phyloP scores from a whole-genome alignment of 495 filamentous ascomycete genomes.

The Clohesyomyces aquaticus region DNA sequence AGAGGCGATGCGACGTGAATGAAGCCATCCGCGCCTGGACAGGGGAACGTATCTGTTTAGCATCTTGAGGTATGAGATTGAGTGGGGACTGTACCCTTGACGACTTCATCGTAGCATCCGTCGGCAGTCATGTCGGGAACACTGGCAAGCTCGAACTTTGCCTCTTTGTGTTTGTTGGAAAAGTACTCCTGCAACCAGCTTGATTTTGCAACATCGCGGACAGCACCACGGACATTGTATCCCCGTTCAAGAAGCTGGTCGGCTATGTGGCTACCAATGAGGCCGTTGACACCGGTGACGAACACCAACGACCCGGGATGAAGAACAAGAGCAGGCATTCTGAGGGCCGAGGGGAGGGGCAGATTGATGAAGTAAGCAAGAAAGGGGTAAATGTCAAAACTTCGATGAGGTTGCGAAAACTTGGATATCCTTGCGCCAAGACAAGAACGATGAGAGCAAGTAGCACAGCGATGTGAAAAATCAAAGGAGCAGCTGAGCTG shows the following conservation, averaged over 20 bases:
- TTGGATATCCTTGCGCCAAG: no score
- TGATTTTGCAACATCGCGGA: conserved; percentile 39
- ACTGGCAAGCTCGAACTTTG: conserved; percentile 25
- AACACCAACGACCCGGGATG: conserved; percentile 35
- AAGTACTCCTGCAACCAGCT: conserved; percentile 34
- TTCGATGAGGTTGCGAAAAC: conserved; percentile 8
- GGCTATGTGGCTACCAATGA: conserved; percentile 46
- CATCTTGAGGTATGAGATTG: no score
- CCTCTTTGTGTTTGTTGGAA: conserved; percentile 13
- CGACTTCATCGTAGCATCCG: conserved; percentile 29
- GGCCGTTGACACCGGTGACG: conserved; percentile 49
- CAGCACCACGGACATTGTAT: conserved; percentile 41
- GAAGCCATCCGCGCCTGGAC: conserved; percentile 20
- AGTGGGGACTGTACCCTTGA: conserved; percentile 17
- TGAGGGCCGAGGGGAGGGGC: conserved; percentile 8
- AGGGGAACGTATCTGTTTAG: background rate
- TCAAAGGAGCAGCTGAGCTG: background rate
- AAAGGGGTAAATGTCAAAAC: conserved; percentile 17
- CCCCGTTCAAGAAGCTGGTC: conserved; percentile 45
- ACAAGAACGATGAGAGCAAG: background rate
- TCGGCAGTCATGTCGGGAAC: conserved; percentile 33
- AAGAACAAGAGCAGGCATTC: conserved; percentile 29
- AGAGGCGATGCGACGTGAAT: conserved; percentile 35
- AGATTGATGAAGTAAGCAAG: conserved; percentile 27
- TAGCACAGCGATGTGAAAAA: background rate